These are phyloP conservation scores for Solanum chacoense DNA, from an alignment of 305 asterid species.

Conservation along the genomic window DNA sequence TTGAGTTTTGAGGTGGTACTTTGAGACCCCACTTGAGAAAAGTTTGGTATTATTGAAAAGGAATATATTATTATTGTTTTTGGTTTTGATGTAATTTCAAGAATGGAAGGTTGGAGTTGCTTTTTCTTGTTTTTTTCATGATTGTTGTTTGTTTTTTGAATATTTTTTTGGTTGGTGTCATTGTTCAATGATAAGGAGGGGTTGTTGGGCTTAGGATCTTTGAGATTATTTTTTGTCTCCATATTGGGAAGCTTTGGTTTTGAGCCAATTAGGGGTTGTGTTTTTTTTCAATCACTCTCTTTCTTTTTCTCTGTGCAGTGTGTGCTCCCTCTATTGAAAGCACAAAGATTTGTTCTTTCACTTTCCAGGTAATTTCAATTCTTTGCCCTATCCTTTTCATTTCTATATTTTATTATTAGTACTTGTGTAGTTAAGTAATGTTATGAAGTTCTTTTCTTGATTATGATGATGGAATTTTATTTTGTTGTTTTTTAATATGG, in stretches of 20 bases:
- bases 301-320: background rate
- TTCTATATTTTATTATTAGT: background rate
- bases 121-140: slow-evolving; percentile 21
- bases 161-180: slow-evolving; percentile 43
- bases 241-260: slow-evolving; percentile 20
- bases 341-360: slow-evolving; percentile 11
- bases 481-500: background rate
- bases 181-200: slow-evolving; percentile 75
- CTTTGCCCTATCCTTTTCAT: slow-evolving; percentile 1
- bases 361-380: slow-evolving; percentile 27
- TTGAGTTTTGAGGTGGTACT: slow-evolving; percentile 14
- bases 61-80: slow-evolving; percentile 16
- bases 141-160: slow-evolving; percentile 15
- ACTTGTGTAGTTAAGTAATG: background rate
- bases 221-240: slow-evolving; percentile 47
- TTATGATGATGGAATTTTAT: background rate
- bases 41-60: slow-evolving; percentile 30
- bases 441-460: background rate
- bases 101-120: slow-evolving; percentile 29
- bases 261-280: slow-evolving; percentile 24
- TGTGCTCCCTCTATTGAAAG: slow-evolving; percentile 26
- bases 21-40: slow-evolving; percentile 58
- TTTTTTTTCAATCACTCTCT: slow-evolving; percentile 28
- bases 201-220: slow-evolving; percentile 41
- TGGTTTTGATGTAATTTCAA: slow-evolving; percentile 6